Base-by-base conservation (phyloP, 306 rosid genomes). In the Trifolium fragiferum region DNA sequence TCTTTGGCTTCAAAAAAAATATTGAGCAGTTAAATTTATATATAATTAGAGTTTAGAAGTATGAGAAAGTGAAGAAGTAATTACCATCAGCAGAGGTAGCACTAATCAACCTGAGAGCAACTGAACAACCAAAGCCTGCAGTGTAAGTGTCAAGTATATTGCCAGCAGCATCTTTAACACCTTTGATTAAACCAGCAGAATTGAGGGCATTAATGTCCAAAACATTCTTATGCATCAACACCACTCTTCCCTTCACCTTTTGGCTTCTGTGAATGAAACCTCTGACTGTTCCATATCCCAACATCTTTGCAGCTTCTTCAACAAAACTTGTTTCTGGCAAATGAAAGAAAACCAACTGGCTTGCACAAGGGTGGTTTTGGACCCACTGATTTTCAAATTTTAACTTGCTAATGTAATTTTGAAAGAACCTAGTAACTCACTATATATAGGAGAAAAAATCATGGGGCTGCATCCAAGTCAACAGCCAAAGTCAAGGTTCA, bases 181-280 rank as follows among this genome's bases (percentile, higher is more conserved):
- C 9, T 4, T 6, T 6, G 15, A 2, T 0, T 12, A 8, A 35
- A 23, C 62, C 62, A 10, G 14, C 33, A 20, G 61, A 11, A 21
- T 35, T 57, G 35, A 57, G 62, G 0, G 62, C n/a, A 12, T 57
- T 57, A 4, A 57, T 57, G 15, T 57, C 62, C 62, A 57, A 21
- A 5, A 57, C 62, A 57, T 57, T 23, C 62, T 11, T 57, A 10
- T 57, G 62, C 62, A 57, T 57, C 35, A 57, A 23, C 32, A 57
- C 32, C 62, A 57, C 62, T 21, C 4, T 57, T n/a, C 62, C 62
- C 62, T 57, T 57, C 35, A 57, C n/a, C 10, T 21, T 57, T 57
- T 57, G 8, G n/a, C 62, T 3, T 57, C 16, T 57, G 1, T 25
- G 1, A 53, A 9, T 3, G 18, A 10, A 1, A 62, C 15, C 25